phyloP scores from a whole-genome alignment of 2,329 filamentous ascomycete species.

The Westerdykella aurantiaca region DNA sequence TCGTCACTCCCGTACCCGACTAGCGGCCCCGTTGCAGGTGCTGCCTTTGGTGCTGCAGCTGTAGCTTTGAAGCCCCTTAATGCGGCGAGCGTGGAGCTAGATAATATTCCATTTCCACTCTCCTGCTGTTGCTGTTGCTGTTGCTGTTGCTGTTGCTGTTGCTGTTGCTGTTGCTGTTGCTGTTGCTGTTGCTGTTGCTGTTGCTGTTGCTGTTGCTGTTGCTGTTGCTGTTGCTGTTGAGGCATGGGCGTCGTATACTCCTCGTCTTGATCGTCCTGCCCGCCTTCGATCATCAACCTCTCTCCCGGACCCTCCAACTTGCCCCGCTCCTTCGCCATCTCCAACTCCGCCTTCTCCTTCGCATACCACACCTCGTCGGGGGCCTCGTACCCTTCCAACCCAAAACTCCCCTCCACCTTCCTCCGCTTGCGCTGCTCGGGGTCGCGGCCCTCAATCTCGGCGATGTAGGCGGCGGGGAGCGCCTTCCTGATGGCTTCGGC shows the following conservation, averaged over 20 bases:
- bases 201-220: conserved; percentile 25
- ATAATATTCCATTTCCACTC: conserved; percentile 64
- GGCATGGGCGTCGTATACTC: conserved; percentile 7
- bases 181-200: conserved; percentile 16
- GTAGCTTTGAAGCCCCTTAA: conserved; percentile 51
- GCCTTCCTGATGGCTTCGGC: conserved; percentile 87
- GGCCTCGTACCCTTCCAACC: conserved; percentile 84
- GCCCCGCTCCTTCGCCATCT: conserved; percentile 58
- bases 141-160: conserved; percentile 8
- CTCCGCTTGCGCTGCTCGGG: conserved; percentile 81
- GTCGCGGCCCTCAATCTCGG: conserved; percentile 88
- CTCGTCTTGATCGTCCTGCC: conserved; percentile 36
- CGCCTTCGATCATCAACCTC: conserved; percentile 43
- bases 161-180: conserved; percentile 8
- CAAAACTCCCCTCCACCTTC: conserved; percentile 81
- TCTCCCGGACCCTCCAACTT: conserved; percentile 55
- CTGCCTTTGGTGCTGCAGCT: conserved; percentile 51
- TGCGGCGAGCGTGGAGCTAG: conserved; percentile 73
- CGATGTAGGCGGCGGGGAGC: conserved; percentile 82
- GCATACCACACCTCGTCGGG: conserved; percentile 93
- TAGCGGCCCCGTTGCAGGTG: conserved; percentile 61
- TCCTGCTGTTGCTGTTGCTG: conserved; percentile 26
- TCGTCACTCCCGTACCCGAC: conserved; percentile 89
- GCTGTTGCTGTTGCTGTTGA: conserved; percentile 8
- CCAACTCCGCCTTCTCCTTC: conserved; percentile 62